Conservation (phyloP, 1,139 yeast species). For the Eremothecium cymbalariae region DNA sequence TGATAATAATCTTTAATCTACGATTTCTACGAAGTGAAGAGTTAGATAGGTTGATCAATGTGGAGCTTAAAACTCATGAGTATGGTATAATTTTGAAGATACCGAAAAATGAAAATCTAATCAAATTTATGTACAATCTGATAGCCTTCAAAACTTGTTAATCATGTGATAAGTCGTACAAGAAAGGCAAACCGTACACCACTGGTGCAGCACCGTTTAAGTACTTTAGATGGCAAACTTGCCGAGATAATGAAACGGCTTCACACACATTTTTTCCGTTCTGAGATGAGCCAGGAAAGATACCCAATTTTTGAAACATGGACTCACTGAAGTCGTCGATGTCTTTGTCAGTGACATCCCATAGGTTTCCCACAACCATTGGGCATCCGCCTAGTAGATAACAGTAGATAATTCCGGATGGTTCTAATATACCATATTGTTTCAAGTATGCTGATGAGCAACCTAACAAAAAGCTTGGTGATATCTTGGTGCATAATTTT, state of each 20-base stretch:
- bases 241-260: constrained; percentile 54
- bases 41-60: constrained; percentile 6
- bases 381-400: constrained; percentile 79
- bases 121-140: constrained; percentile 12
- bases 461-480: constrained; percentile 77
- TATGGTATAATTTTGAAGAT: constrained; percentile 12
- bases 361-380: constrained; percentile 72
- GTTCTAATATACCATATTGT: constrained; percentile 53
- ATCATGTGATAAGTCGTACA: constrained; percentile 8
- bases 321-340: constrained; percentile 67
- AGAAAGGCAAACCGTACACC: constrained; percentile 63
- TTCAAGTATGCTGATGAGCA: constrained; percentile 79
- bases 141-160: constrained; percentile 10
- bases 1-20: constrained; percentile 8
- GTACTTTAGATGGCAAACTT: constrained; percentile 53
- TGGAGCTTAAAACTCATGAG: constrained; percentile 8
- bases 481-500: constrained; percentile 39
- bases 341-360: constrained; percentile 98
- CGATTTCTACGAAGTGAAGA: constrained; percentile 8
- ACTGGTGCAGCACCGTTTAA: constrained; percentile 81
- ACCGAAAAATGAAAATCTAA: constrained; percentile 10
- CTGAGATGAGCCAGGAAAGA: constrained; percentile 31
- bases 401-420: constrained; percentile 68
- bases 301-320: constrained; percentile 55
- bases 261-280: constrained; percentile 12